Percentiles rank a stretch among this genome's conserved stretches.
Conservation (phyloP, 1,284 basidiomycete genomes). For the Microstroma glucosiphilum region DNA sequence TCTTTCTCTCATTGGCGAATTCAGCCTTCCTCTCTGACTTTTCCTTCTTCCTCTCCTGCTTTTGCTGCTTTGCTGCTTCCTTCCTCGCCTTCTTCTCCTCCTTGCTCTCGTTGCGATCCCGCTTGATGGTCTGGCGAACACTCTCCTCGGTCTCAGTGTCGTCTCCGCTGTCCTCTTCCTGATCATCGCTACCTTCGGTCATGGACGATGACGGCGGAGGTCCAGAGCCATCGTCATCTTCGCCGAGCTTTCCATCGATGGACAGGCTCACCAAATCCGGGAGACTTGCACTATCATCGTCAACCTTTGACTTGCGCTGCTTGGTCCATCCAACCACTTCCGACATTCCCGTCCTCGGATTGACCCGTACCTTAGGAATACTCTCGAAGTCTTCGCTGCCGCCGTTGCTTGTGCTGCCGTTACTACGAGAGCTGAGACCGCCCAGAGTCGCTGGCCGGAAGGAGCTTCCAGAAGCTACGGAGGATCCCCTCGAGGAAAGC, state of each 20-base stretch:
- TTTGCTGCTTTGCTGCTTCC: conserved; percentile 66
- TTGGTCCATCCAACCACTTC: conserved; percentile 33
- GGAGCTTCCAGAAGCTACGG: conserved; percentile 7
- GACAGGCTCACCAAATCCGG: not conserved
- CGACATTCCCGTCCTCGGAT: conserved; percentile 43
- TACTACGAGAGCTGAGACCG: conserved; percentile 17
- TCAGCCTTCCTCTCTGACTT: not conserved
- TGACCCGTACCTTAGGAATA: conserved; percentile 36
- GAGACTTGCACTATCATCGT: conserved; percentile 8
- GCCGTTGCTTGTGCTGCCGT: conserved; percentile 21
- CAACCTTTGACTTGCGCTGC: conserved; percentile 12
- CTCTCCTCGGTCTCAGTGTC: conserved; percentile 16
- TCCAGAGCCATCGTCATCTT: conserved; percentile 8
- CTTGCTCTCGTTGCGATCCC: conserved; percentile 60
- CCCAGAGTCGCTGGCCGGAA: conserved; percentile 12
- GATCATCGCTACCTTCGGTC: conserved; percentile 9
- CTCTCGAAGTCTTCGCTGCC: conserved; percentile 24
- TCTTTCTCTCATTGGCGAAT: conserved; percentile 1
- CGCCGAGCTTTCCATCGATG: not conserved
- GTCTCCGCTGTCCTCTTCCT: conserved; percentile 12
- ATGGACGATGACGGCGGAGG: not conserved
- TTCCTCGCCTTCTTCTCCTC: conserved; percentile 86
- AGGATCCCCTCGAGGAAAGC: conserved; percentile 28
- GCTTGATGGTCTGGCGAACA: conserved; percentile 16
- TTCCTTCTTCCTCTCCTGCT: conserved; percentile 24